phyloP scores from a whole-genome alignment of 495 filamentous ascomycete species.

The Pseudevernia furfuracea region DNA sequence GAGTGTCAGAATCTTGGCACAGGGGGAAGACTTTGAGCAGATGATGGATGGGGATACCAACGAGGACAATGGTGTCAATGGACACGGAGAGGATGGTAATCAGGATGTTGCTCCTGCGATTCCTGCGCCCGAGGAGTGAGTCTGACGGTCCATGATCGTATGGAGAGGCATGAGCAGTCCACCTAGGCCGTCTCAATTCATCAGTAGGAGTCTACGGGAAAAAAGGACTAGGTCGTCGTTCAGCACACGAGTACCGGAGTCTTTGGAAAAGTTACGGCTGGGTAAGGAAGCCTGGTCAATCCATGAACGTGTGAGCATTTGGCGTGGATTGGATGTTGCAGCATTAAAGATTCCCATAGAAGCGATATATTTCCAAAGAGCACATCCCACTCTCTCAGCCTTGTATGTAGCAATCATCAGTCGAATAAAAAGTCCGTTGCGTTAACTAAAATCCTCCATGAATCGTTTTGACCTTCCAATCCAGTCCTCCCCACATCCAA shows the following conservation, averaged over 20 bases:
- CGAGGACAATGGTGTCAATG: slow-evolving; percentile 14
- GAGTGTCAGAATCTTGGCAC: slow-evolving; percentile 63
- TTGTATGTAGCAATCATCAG: not conserved
- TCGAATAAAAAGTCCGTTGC: not conserved
- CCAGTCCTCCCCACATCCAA: not conserved
- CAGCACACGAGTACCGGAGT: not conserved
- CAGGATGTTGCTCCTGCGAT: not conserved
- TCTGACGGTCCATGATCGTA: not conserved
- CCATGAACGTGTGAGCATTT: not conserved
- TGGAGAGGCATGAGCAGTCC: not conserved
- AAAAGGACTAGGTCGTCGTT: not conserved
- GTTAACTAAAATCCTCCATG: not conserved
- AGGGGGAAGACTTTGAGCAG: slow-evolving; percentile 48
- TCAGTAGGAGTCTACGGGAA: not conserved
- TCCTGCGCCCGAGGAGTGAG: not conserved
- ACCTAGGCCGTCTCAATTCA: not conserved
- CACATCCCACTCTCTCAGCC: not conserved
- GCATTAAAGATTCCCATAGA: slow-evolving; percentile 3
- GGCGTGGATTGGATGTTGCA: slow-evolving; percentile 3
- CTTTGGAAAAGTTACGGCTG: not conserved
- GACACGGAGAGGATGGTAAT: not conserved
- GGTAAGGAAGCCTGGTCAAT: not conserved
- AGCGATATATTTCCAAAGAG: slow-evolving; percentile 1
- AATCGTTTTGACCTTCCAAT: no score
- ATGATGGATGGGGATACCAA: slow-evolving; percentile 9